Percentiles rank a stretch among this genome's conserved stretches.
Evolutionary conservation across 2,329 filamentous ascomycete species (phyloP).

Genomic region (Fusarium agapanthi): DNA sequence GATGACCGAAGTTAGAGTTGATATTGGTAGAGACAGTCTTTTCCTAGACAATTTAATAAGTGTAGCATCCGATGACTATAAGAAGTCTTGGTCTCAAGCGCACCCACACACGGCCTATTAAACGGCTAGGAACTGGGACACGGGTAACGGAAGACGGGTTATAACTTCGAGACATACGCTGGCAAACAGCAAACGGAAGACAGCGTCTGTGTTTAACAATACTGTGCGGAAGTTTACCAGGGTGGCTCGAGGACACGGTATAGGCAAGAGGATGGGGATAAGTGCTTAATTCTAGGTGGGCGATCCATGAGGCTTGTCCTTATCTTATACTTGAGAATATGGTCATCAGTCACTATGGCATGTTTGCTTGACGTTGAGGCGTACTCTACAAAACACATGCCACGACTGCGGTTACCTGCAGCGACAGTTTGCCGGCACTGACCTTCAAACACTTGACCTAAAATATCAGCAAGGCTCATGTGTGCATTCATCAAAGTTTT

Average conservation of each 20-base stretch:
- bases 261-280: background rate
- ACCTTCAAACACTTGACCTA: background rate
- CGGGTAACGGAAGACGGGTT: conserved; percentile 31
- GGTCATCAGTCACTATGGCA: background rate
- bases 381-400: conserved; percentile 6
- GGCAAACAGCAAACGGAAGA: conserved; percentile 23
- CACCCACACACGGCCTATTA: background rate
- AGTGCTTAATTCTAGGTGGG: background rate
- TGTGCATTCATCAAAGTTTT: conserved; percentile 3
- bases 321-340: background rate
- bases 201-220: background rate
- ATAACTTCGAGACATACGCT: conserved; percentile 24
- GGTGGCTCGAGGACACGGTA: background rate
- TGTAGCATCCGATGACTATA: conserved; percentile 1
- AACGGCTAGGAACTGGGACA: conserved; percentile 20
- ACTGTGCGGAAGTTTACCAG: background rate
- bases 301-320: background rate
- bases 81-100: background rate
- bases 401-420: conserved; percentile 30
- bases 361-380: conserved; percentile 5
- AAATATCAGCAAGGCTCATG: background rate
- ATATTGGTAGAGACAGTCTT: background rate
- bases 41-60: background rate
- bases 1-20: background rate
- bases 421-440: conserved; percentile 25